Evolutionary conservation across 140 eudicot genomes (phyloP).

Genomic region (Ambrosia hybrid): DNA sequence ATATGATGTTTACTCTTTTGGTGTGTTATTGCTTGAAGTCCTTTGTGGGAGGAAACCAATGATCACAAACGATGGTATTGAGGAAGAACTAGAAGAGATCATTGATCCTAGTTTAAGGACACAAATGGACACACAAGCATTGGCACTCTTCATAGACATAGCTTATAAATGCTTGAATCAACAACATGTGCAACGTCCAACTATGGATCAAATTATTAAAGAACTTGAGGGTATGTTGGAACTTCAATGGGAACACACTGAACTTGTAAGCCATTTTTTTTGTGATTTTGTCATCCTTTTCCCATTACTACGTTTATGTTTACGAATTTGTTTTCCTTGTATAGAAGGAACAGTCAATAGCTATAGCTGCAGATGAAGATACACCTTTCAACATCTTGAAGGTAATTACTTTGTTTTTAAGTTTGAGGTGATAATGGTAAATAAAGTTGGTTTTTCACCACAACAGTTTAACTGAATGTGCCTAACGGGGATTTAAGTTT

Average conservation of each 20-base stretch:
- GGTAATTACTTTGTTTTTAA: constrained; percentile 3
- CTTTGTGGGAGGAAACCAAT: constrained; percentile 8
- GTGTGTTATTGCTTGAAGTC: constrained; percentile 40
- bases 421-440: background rate
- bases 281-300: background rate
- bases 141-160: background rate
- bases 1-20: constrained; percentile 31
- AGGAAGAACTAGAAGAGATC: background rate
- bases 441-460: background rate
- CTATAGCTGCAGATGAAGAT: background rate
- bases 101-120: constrained; percentile 11
- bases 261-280: background rate
- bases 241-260: constrained; percentile 4
- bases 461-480: background rate
- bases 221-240: constrained; percentile 7
- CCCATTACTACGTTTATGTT: background rate
- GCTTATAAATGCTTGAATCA: constrained; percentile 10
- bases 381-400: background rate
- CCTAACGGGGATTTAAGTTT: background rate
- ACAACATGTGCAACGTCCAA: background rate
- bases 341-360: background rate
- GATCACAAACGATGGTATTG: background rate
- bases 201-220: constrained; percentile 20
- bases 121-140: constrained; percentile 4
- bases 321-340: background rate